Evolutionary conservation across 1,284 basidiomycete species (phyloP).

Genomic region (Ganoderma lucidum): DNA sequence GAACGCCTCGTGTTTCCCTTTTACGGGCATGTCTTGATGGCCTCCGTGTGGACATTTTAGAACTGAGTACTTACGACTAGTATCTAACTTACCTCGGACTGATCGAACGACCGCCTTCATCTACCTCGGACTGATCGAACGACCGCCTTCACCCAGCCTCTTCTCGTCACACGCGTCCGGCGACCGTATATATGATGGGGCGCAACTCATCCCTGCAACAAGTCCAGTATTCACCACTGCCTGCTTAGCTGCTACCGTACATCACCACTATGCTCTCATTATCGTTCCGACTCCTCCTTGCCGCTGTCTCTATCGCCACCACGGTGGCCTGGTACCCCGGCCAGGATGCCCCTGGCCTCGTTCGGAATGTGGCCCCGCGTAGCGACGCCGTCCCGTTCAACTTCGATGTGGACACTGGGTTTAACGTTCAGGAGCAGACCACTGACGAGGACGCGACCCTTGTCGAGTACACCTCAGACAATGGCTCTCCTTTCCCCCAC

Average conservation of each 20-base stretch:
- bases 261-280: slow-evolving; percentile 19
- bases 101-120: too few relatives aligned
- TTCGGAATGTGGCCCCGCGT: slow-evolving; percentile 24
- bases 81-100: too few relatives aligned
- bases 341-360: slow-evolving; percentile 30
- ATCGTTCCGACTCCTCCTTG: slow-evolving; percentile 24
- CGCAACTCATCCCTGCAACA: background rate
- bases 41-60: too few relatives aligned
- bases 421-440: slow-evolving; percentile 34
- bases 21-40: too few relatives aligned
- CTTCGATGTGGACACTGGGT: slow-evolving; percentile 37
- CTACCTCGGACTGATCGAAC: background rate
- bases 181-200: background rate
- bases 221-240: background rate
- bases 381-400: slow-evolving; percentile 25
- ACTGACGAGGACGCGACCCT: slow-evolving; percentile 36
- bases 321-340: slow-evolving; percentile 29
- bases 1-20: too few relatives aligned
- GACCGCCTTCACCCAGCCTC: background rate
- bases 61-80: too few relatives aligned
- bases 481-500: slow-evolving; percentile 40
- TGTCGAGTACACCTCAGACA: slow-evolving; percentile 40
- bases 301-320: slow-evolving; percentile 19
- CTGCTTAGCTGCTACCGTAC: background rate
- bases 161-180: background rate